These are phyloP conservation scores for Lodderomyces pseudojiufengensis DNA, from an alignment of 1,139 yeast genomes.

Conservation along the genomic window DNA sequence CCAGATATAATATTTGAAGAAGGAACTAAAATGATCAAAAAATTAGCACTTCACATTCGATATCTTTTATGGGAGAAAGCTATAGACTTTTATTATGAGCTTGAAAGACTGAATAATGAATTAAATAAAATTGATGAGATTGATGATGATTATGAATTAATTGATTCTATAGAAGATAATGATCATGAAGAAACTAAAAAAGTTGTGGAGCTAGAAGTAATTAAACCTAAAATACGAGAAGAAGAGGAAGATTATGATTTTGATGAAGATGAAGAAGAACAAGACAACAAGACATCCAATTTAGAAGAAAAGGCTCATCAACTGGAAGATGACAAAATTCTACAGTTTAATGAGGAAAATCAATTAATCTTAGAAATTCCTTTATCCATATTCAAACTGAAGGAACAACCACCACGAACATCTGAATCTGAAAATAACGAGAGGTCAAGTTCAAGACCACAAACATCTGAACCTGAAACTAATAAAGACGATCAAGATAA, in stretches of 20 bases:
- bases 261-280: constrained; percentile 33
- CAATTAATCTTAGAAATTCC: constrained; percentile 34
- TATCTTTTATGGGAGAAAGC: constrained; percentile 75
- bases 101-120: constrained; percentile 26
- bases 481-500: constrained; percentile 36
- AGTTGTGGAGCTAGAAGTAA: constrained; percentile 14
- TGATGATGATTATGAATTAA: constrained; percentile 35
- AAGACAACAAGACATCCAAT: constrained; percentile 9
- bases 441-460: not conserved
- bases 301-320: constrained; percentile 10
- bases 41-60: constrained; percentile 60
- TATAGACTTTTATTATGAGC: constrained; percentile 47
- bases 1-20: constrained; percentile 38
- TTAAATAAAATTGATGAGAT: constrained; percentile 29
- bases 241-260: constrained; percentile 44
- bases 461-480: constrained; percentile 3
- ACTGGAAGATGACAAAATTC: constrained; percentile 3
- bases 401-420: not conserved
- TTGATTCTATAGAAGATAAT: constrained; percentile 29
- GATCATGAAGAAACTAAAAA: constrained; percentile 20
- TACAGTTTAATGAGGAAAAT: constrained; percentile 22
- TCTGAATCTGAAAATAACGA: not conserved
- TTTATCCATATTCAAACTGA: constrained; percentile 17
- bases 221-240: constrained; percentile 6
- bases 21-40: constrained; percentile 48